Conservation (phyloP, 225 moss, liverwort and hornwort genomes). For the Straminergon stramineum region DNA sequence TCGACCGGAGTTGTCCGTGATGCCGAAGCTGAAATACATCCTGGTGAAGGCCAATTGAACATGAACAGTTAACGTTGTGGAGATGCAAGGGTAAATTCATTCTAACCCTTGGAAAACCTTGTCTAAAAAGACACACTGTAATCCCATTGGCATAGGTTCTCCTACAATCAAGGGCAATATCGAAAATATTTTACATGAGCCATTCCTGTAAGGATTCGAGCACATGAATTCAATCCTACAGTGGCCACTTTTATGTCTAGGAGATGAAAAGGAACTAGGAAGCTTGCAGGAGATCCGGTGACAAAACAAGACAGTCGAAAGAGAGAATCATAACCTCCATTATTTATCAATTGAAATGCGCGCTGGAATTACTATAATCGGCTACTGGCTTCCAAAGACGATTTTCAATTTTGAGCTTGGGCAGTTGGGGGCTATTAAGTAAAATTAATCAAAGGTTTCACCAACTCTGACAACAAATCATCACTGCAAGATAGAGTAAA, state of each 20-base stretch:
- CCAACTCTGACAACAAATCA: neutral
- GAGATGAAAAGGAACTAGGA: neutral
- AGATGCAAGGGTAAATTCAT: neutral
- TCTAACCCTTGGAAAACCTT: neutral
- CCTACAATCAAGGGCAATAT: neutral
- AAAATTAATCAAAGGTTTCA: neutral
- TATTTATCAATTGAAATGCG: neutral
- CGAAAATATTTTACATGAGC: neutral
- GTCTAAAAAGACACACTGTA: neutral
- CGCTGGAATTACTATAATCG: neutral
- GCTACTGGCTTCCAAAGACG: neutral
- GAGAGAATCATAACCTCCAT: neutral
- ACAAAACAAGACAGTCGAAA: neutral
- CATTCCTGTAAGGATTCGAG: neutral
- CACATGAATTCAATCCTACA: neutral
- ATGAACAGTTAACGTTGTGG: neutral
- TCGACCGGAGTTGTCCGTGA: conserved; percentile 43
- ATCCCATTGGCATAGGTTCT: neutral
- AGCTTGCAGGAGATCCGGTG: neutral
- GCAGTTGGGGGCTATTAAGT: neutral
- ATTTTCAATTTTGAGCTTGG: neutral
- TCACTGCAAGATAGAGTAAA: neutral
- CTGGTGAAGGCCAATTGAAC: neutral
- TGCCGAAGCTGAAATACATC: conserved; percentile 58
- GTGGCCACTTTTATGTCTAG: neutral